Conservation (phyloP, 305 asterid genomes). For the Vinca major region DNA sequence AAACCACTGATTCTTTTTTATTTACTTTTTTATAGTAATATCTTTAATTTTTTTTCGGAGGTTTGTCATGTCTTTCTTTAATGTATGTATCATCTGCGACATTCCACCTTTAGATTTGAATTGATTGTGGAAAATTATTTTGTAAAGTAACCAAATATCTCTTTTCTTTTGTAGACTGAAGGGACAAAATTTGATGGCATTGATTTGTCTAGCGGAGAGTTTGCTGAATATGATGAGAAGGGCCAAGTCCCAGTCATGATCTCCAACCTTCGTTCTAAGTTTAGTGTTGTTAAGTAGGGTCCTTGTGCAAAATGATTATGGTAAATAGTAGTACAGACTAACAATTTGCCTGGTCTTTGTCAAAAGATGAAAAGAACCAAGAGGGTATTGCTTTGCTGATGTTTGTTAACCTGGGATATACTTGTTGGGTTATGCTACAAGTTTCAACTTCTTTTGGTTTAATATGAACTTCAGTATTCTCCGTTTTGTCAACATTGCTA, state of each 20-base stretch:
- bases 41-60: background rate
- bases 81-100: background rate
- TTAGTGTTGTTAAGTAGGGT: conserved; percentile 48
- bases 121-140: background rate
- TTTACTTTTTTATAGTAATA: background rate
- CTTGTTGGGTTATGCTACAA: background rate
- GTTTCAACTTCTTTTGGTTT: background rate
- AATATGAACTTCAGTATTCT: background rate
- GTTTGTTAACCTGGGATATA: background rate
- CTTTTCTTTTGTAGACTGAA: conserved; percentile 33
- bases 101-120: background rate
- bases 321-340: conserved; percentile 10
- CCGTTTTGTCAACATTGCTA: too few relatives aligned
- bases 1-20: background rate
- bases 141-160: background rate
- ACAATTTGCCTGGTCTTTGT: conserved; percentile 4
- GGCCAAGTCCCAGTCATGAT: conserved; percentile 88
- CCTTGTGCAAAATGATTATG: background rate
- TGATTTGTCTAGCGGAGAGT: conserved; percentile 72
- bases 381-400: background rate
- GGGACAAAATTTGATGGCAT: conserved; percentile 65
- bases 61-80: background rate
- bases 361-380: background rate
- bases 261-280: conserved; percentile 59
- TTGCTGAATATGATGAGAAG: conserved; percentile 76